Conservation (phyloP, 208 protist species). For the Trypanosoma brucei region DNA sequence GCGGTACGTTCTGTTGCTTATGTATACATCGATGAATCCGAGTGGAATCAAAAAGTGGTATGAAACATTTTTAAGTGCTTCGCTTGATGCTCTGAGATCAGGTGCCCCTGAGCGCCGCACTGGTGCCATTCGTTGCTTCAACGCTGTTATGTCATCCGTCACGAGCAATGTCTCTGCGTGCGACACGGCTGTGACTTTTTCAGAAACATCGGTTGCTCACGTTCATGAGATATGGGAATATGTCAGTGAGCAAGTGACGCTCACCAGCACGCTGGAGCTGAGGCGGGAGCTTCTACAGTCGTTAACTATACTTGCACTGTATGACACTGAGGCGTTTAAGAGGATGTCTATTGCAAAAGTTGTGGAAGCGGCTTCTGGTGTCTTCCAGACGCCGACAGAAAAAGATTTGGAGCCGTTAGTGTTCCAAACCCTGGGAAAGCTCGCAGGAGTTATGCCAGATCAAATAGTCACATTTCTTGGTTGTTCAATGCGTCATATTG, state of each 20-base stretch:
- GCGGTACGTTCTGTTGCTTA: constrained; percentile 46
- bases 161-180: constrained; percentile 26
- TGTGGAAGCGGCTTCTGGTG: constrained; percentile 31
- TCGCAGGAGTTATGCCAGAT: constrained; percentile 62
- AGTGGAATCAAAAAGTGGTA: constrained; percentile 52
- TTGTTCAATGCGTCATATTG: constrained; percentile 77
- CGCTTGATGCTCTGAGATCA: constrained; percentile 35
- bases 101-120: constrained; percentile 37
- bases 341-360: constrained; percentile 42
- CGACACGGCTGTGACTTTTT: constrained; percentile 36
- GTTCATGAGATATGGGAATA: constrained; percentile 61
- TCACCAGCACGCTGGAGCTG: constrained; percentile 23
- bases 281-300: constrained; percentile 47
- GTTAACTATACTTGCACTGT: constrained; percentile 67
- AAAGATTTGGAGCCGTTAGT: constrained; percentile 55
- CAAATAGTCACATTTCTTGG: constrained; percentile 60
- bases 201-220: constrained; percentile 22
- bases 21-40: constrained; percentile 56
- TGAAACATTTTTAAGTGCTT: constrained; percentile 56
- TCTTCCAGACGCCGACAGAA: constrained; percentile 42
- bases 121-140: constrained; percentile 64
- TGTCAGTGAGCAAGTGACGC: constrained; percentile 42
- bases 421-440: constrained; percentile 53
- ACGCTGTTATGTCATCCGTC: constrained; percentile 65
- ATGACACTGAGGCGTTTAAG: constrained; percentile 65